Evolutionary conservation across 1,284 basidiomycete genomes (phyloP), one percentile per base, ranked within the genome.

Genomic region (Neolentinus lepideus): DNA sequence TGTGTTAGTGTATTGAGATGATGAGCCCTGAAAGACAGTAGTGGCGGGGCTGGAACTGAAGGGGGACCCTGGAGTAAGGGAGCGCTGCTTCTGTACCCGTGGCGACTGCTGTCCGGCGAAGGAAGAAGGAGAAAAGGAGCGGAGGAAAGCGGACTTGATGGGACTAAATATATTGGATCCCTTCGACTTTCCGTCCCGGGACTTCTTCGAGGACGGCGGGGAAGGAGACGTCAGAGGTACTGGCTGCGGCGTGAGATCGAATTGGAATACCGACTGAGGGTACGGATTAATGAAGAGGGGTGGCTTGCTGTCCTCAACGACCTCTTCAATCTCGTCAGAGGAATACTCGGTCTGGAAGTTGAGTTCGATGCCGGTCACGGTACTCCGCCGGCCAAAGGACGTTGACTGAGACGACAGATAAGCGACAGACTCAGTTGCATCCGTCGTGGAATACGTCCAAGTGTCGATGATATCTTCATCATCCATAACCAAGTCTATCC

Each of bases 361-460:
- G 51, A 71, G 48, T 22, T 71, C 70, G 60, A 69, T 29, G 43
- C 69, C 69, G 38, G 69, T 66, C 56, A 70, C 66, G 12, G 51
- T 29, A 54, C 69, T 71, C 57, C 47, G 22, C 47, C 12, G 47
- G 9, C 24, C 47, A 21, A 29, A 26, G 16, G 47, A 25, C 27
- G 27, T 50, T 21, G 47, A 50, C 24, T 25, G 47, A 21, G 27
- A 26, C 22, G 38, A 43, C 38, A 43, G 6, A 16, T 43, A 43
- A 6, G 38, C 38, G 16, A 43, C 38, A 16, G 38, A 43, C 38
- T 50, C 47, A 11, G 24, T 29, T 21, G 22, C 47, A 3, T 50
- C 47, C 24, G 24, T 50, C 47, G 47, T 50, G 14, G 47, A 50
- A n/a, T 50, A 50, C 27, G 47, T 29, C 47, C 47, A 50, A 6